Base-by-base conservation (phyloP, 2,329 filamentous ascomycete genomes). In the Rutstroemia sp. region DNA sequence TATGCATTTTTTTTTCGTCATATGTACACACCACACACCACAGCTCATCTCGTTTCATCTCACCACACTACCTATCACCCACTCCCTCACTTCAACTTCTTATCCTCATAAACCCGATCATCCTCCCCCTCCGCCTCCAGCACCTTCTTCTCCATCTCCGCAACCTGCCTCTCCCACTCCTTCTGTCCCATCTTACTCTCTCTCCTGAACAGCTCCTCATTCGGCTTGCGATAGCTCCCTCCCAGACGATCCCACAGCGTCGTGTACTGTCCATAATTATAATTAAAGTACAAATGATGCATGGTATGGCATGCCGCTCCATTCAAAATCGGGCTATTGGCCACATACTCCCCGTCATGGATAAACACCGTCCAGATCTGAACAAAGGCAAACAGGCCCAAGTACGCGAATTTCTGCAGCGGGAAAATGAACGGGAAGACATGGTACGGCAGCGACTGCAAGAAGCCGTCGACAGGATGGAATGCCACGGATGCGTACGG, bases 351-450 rank as follows among this genome's bases (percentile, higher is more conserved):
- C 67, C 92, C 92, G 67, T 97, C 92, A 72, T 97, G 85, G 68
- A 97, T 96, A 75, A 96, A 80, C 66, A 97, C 90, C 41, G 92
- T 95, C 92, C 92, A 97, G 73, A 96, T 83, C 75, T 97, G 95
- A 76, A 97, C 89, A 70, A 95, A 95, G 65, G 87, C 77, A 74
- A 96, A 97, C 39, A 96, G 83, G 12, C 79, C 79, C 52, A 96
- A 85, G 68, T 92, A 96, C 30, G 90, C 87, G 69, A 90, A 80
- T 75, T 96, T 96, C 72, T 96, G 90, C 34, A 97, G 80, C 0
- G 92, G 92, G 73, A 96, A 94, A 66, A 96, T 71, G 74, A 96
- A 90, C 4, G 92, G 90, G 76, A 92, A 96, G 63, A 96, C 66
- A 75, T 97, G 92, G 76, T 97, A 97, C 0, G 92, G 92, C 48